phyloP scores from a whole-genome alignment of 192 early-diverging fungal genomes.

The Gaertneriomyces semiglobifer region DNA sequence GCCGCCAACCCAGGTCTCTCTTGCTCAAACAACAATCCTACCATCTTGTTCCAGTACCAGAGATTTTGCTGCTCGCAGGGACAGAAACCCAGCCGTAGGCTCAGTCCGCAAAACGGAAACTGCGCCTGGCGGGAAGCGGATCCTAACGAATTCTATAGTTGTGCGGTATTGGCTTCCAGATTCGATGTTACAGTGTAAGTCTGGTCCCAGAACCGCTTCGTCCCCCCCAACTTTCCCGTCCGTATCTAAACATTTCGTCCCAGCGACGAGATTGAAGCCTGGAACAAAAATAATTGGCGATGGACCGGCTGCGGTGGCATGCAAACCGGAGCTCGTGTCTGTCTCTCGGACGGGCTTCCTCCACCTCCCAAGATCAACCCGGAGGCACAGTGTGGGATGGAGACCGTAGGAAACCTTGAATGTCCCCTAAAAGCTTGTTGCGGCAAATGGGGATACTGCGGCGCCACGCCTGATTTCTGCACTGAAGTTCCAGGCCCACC shows the following conservation, averaged over 20 bases:
- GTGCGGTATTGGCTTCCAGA: slow-evolving; percentile 4
- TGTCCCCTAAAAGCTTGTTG: slow-evolving; percentile 6
- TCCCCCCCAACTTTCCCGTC: too few relatives aligned
- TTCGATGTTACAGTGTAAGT: neutral
- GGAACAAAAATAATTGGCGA: slow-evolving; percentile 6
- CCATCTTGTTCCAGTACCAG: too few relatives aligned
- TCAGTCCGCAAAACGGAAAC: slow-evolving; percentile 1
- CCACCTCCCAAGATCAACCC: slow-evolving; percentile 3
- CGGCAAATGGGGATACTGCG: neutral
- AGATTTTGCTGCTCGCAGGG: neutral
- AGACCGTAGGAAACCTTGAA: neutral
- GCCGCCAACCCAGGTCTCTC: neutral
- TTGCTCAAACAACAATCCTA: too few relatives aligned
- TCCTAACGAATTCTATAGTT: slow-evolving; percentile 3
- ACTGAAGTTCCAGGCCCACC: neutral
- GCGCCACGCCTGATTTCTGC: neutral
- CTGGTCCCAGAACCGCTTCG: too few relatives aligned
- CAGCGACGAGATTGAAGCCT: slow-evolving; percentile 12
- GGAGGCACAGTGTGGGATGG: neutral
- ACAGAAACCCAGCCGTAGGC: neutral
- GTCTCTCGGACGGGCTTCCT: slow-evolving; percentile 12
- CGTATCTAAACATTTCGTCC: too few relatives aligned
- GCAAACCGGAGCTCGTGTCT: slow-evolving; percentile 8
- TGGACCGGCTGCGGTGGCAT: slow-evolving; percentile 15
- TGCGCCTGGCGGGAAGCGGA: slow-evolving; percentile 5